These are phyloP conservation scores for Xylona heveae DNA, from an alignment of 495 filamentous ascomycete species.

Conservation along the genomic window DNA sequence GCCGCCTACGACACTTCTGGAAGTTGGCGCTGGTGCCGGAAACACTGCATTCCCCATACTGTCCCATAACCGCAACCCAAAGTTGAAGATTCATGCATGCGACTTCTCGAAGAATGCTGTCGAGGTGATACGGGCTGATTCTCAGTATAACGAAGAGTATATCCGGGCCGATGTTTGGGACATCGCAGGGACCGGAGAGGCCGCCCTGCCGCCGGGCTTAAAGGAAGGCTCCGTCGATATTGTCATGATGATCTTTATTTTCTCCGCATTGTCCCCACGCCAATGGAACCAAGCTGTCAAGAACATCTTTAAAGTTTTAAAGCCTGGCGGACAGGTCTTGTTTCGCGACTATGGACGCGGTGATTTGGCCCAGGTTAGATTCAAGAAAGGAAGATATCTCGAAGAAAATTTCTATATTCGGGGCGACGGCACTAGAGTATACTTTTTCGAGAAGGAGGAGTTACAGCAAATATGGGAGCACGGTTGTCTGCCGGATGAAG, in stretches of 20 bases:
- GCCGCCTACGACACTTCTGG: constrained; percentile 44
- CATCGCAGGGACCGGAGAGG: constrained; percentile 27
- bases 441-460: constrained; percentile 85
- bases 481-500: constrained; percentile 2
- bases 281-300: constrained; percentile 70
- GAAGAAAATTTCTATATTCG: constrained; percentile 93
- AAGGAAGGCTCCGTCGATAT: constrained; percentile 60
- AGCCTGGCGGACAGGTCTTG: constrained; percentile 70
- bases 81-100: constrained; percentile 67
- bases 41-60: constrained; percentile 91
- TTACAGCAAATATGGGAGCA: constrained; percentile 59
- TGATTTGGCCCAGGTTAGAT: constrained; percentile 87
- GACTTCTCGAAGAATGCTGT: constrained; percentile 88
- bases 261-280: constrained; percentile 66
- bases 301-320: constrained; percentile 65
- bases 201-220: constrained; percentile 48
- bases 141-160: constrained; percentile 35
- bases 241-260: constrained; percentile 88
- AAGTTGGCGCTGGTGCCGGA: constrained; percentile 87
- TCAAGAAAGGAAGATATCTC: constrained; percentile 81
- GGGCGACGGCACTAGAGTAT: constrained; percentile 89
- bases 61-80: constrained; percentile 53
- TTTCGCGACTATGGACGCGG: constrained; percentile 93
- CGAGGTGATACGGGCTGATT: constrained; percentile 59
- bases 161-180: constrained; percentile 91